A percentile compares a stretch with the other conserved stretches of the same genome.
Evolutionary conservation across 2,329 filamentous ascomycete genomes (phyloP).

Genomic region (Hypoxylon sp.): DNA sequence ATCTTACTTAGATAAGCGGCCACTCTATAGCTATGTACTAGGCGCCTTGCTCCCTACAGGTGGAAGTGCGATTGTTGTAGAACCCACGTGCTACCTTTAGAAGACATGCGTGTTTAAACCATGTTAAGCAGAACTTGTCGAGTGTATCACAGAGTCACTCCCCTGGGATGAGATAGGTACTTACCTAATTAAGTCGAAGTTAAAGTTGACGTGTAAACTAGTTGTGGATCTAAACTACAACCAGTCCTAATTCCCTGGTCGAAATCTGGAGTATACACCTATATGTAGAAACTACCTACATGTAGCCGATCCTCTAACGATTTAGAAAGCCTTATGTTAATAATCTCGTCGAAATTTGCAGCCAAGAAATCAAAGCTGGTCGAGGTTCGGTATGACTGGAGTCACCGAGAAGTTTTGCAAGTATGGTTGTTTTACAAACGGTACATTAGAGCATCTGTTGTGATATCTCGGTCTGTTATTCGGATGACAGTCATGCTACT

Average conservation of each 20-base stretch:
- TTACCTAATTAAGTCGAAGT: neutral
- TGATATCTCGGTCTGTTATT: slow-evolving; percentile 4
- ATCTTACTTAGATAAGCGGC: too few relatives aligned
- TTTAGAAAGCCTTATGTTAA: too few relatives aligned
- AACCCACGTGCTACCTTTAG: neutral
- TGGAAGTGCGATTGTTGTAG: neutral
- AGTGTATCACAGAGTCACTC: neutral
- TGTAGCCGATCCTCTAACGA: neutral
- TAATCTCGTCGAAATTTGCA: neutral
- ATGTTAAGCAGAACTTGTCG: neutral
- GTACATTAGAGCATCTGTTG: slow-evolving; percentile 7
- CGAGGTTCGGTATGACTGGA: slow-evolving; percentile 12
- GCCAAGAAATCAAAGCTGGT: neutral
- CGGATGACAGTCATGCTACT: neutral
- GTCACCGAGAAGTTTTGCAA: slow-evolving; percentile 10
- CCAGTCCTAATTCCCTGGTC: neutral
- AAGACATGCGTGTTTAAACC: neutral
- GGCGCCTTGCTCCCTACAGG: neutral
- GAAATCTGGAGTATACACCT: neutral
- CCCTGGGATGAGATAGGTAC: too few relatives aligned
- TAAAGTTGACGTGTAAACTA: neutral
- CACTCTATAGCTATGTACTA: too few relatives aligned
- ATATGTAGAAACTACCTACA: neutral
- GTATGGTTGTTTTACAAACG: slow-evolving; percentile 17
- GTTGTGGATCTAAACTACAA: neutral